A percentile compares a stretch with the other conserved stretches of the same genome.
Evolutionary conservation across 805 yeast genomes (phyloP).

Genomic region (Suhomyces pyralidae): DNA sequence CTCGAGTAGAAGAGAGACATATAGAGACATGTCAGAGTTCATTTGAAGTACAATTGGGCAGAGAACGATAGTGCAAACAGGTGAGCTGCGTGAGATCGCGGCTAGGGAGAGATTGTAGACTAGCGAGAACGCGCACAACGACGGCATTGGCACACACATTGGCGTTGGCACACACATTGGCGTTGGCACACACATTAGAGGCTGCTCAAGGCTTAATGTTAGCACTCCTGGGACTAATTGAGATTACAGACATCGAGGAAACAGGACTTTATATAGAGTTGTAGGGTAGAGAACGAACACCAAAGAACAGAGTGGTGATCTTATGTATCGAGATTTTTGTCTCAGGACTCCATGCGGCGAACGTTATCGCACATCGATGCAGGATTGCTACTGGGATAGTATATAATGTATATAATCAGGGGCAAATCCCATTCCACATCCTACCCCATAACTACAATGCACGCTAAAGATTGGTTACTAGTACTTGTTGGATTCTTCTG

Average conservation of each 20-base stretch:
- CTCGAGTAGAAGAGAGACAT: no score
- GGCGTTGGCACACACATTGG: no score
- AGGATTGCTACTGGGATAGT: background rate
- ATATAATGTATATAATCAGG: background rate
- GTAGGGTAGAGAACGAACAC: background rate
- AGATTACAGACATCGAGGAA: background rate
- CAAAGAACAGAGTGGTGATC: background rate
- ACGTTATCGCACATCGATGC: background rate
- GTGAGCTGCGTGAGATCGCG: no score
- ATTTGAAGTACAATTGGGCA: no score
- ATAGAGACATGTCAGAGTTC: no score
- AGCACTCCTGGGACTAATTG: no score
- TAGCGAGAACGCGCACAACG: no score
- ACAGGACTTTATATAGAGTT: background rate
- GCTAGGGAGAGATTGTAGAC: no score
- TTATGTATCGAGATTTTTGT: background rate
- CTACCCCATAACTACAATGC: constrained; percentile 20
- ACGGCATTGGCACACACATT: no score
- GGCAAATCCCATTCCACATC: background rate
- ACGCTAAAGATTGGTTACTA: constrained; percentile 57
- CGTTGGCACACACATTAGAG: no score
- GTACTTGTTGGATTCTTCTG: constrained; percentile 62
- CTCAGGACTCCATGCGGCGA: background rate
- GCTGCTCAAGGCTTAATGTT: no score
- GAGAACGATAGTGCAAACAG: no score